Conservation (phyloP, 140 eudicot genomes). For the Bidens hawaiensis region DNA sequence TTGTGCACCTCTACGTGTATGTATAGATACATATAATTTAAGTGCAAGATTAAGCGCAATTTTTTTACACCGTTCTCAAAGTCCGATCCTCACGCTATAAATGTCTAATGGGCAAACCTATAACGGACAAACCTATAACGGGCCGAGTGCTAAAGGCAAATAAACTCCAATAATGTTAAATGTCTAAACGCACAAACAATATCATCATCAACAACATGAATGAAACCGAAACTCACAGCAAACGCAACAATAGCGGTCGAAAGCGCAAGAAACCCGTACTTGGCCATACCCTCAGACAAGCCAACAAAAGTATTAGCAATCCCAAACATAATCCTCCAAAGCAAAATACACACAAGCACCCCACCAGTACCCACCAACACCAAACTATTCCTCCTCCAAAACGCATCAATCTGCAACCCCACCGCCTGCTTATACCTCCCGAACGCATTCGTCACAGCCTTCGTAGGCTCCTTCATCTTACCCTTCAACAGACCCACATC, state of each 20-base stretch:
- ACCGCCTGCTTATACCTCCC: constrained; percentile 64
- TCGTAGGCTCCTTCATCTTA: constrained; percentile 51
- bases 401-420: constrained; percentile 86
- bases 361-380: constrained; percentile 73
- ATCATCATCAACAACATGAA: background rate
- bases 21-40: background rate
- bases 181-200: background rate
- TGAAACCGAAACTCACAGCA: constrained; percentile 57
- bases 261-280: constrained; percentile 97
- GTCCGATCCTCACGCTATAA: background rate
- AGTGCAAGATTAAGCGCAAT: no score
- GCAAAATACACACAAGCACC: constrained; percentile 60
- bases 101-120: no score
- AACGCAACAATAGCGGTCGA: constrained; percentile 86
- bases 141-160: no score
- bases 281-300: constrained; percentile 96
- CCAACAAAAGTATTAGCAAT: constrained; percentile 82
- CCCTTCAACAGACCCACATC: constrained; percentile 34
- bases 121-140: no score
- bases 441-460: constrained; percentile 32
- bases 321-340: constrained; percentile 95
- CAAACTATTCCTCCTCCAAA: constrained; percentile 84
- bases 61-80: no score
- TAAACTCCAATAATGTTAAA: background rate
- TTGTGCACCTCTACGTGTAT: no score